Percentiles rank a stretch among this genome's conserved stretches.
Conservation (phyloP, 2,329 filamentous ascomycete genomes). For the Thielaviopsis ethacetica region DNA sequence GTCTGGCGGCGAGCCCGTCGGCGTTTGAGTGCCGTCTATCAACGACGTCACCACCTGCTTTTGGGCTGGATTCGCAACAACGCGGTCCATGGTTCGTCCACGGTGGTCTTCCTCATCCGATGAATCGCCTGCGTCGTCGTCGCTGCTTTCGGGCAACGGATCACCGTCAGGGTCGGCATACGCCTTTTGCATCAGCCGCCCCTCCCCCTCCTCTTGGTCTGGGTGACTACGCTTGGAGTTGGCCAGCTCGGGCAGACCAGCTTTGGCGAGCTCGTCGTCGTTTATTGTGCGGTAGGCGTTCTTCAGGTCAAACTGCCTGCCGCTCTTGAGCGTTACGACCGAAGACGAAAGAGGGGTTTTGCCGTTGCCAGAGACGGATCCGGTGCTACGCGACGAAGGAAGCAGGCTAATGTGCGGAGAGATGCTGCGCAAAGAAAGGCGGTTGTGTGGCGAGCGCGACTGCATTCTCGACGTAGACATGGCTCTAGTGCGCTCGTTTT, state of each 20-base stretch:
- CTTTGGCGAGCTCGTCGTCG: constrained; percentile 50
- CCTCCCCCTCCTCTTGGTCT: constrained; percentile 26
- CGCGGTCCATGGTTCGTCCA: constrained; percentile 39
- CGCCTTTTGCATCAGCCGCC: constrained; percentile 49
- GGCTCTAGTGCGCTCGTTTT: constrained; percentile 18
- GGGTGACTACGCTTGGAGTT: constrained; percentile 32
- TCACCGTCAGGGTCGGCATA: constrained; percentile 50
- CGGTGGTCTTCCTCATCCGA: constrained; percentile 49
- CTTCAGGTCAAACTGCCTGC: constrained; percentile 47
- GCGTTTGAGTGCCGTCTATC: background rate
- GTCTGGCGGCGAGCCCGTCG: background rate
- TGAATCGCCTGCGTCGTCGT: constrained; percentile 39
- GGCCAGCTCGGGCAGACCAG: constrained; percentile 43
- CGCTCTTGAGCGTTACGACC: constrained; percentile 39
- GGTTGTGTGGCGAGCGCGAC: constrained; percentile 38
- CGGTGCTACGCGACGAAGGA: constrained; percentile 16
- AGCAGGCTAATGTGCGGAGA: constrained; percentile 24
- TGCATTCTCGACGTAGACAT: constrained; percentile 21
- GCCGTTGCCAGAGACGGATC: constrained; percentile 15
- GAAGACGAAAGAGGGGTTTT: constrained; percentile 18
- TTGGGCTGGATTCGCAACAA: background rate
- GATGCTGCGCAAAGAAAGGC: constrained; percentile 24
- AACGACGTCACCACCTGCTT: constrained; percentile 1
- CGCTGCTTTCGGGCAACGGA: constrained; percentile 44
- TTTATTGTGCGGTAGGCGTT: constrained; percentile 56